These are phyloP conservation scores for Lasiosphaeriaceae sp. DNA, from an alignment of 495 filamentous ascomycete genomes.

Conservation along the genomic window DNA sequence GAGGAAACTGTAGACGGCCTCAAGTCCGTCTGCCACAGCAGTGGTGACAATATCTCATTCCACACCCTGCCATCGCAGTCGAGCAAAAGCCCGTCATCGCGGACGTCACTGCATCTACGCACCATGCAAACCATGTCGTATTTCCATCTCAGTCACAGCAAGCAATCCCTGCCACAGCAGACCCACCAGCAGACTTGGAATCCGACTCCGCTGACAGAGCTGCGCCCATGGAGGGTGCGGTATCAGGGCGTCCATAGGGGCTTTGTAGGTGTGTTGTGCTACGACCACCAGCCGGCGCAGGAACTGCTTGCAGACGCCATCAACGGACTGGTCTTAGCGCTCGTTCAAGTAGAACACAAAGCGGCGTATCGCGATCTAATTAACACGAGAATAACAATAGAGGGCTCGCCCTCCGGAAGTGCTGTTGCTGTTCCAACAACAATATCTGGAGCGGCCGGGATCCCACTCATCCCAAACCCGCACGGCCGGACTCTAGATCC, in stretches of 20 bases:
- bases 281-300: conserved; percentile 41
- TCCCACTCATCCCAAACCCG: conserved; percentile 41
- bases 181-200: conserved; percentile 26
- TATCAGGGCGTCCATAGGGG: conserved; percentile 30
- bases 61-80: conserved; percentile 54
- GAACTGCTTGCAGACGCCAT: conserved; percentile 39
- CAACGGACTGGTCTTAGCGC: conserved; percentile 40
- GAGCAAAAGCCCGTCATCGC: conserved; percentile 55
- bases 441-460: conserved; percentile 19
- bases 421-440: too few species aligned
- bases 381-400: neutral
- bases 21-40: conserved; percentile 28
- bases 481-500: conserved; percentile 41
- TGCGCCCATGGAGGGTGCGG: conserved; percentile 39
- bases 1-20: conserved; percentile 60
- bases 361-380: conserved; percentile 30
- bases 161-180: neutral
- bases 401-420: too few species aligned
- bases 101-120: conserved; percentile 65
- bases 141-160: conserved; percentile 50
- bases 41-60: conserved; percentile 24
- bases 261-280: conserved; percentile 41
- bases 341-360: conserved; percentile 32
- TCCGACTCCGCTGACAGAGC: conserved; percentile 31
- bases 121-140: conserved; percentile 81